These are phyloP conservation scores for Candida maltosa DNA, from an alignment of 805 yeast species.

Conservation along the genomic window DNA sequence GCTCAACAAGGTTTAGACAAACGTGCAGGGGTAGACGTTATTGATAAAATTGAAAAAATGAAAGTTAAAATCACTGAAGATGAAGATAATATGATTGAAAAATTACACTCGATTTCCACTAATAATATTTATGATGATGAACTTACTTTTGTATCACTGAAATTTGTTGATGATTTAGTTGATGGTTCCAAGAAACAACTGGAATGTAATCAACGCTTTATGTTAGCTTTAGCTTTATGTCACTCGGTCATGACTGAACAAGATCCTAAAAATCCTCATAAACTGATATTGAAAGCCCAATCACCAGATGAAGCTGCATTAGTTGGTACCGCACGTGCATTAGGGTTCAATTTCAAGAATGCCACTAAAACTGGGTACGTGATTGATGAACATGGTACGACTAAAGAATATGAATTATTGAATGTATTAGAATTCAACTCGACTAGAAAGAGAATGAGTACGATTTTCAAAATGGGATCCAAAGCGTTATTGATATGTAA, in stretches of 20 bases:
- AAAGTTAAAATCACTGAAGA: conserved; percentile 40
- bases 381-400: conserved; percentile 44
- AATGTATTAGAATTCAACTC: conserved; percentile 65
- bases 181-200: conserved; percentile 35
- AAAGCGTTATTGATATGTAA: conserved; percentile 51
- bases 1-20: conserved; percentile 71
- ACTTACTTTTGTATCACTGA: conserved; percentile 62
- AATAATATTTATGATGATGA: conserved; percentile 52
- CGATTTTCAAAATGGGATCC: conserved; percentile 47
- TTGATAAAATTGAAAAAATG: conserved; percentile 43
- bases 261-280: conserved; percentile 33
- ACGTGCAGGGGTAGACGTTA: conserved; percentile 61
- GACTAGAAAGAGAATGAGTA: conserved; percentile 76
- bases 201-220: conserved; percentile 51
- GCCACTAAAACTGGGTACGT: conserved; percentile 47
- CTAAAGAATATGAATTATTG: conserved; percentile 45
- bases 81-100: conserved; percentile 43
- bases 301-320: conserved; percentile 83
- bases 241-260: conserved; percentile 70
- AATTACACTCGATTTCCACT: conserved; percentile 24
- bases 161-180: conserved; percentile 48
- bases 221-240: conserved; percentile 66
- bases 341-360: conserved; percentile 63
- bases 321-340: conserved; percentile 71
- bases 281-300: conserved; percentile 64